Evolutionary conservation across 306 rosid species (phyloP).

Genomic region (Spatholobus suberectus): DNA sequence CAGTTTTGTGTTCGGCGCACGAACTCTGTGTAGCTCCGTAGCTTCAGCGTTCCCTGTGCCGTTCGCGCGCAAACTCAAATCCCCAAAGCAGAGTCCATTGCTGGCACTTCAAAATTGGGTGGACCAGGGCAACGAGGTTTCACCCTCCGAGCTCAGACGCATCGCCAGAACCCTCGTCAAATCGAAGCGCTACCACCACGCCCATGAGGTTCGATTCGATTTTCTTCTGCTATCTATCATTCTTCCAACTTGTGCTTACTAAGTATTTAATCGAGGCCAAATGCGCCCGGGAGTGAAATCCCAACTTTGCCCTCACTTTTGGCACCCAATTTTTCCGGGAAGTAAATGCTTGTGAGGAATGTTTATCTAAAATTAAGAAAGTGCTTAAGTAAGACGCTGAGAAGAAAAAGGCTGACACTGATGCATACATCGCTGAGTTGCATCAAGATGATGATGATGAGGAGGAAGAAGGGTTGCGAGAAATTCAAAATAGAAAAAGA

Average conservation of each 20-base stretch:
- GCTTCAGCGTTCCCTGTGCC: constrained; percentile 17
- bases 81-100: constrained; percentile 37
- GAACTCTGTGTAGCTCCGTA: constrained; percentile 32
- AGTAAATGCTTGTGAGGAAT: neutral
- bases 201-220: constrained; percentile 63
- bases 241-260: neutral
- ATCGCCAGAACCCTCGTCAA: constrained; percentile 50
- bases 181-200: constrained; percentile 64
- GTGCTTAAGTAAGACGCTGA: neutral
- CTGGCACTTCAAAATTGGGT: constrained; percentile 55
- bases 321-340: neutral
- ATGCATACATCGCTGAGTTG: neutral
- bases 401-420: too few relatives aligned
- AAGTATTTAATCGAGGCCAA: neutral
- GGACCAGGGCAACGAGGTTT: constrained; percentile 50
- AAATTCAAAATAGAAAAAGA: neutral
- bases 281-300: too few relatives aligned
- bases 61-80: constrained; percentile 30
- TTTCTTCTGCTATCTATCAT: neutral
- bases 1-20: constrained; percentile 29
- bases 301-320: neutral
- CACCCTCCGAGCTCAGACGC: constrained; percentile 60
- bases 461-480: neutral
- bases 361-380: neutral
- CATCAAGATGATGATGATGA: neutral